Evolutionary conservation across 768 basidiomycete genomes (phyloP).

Genomic region (Leccinum broughii): DNA sequence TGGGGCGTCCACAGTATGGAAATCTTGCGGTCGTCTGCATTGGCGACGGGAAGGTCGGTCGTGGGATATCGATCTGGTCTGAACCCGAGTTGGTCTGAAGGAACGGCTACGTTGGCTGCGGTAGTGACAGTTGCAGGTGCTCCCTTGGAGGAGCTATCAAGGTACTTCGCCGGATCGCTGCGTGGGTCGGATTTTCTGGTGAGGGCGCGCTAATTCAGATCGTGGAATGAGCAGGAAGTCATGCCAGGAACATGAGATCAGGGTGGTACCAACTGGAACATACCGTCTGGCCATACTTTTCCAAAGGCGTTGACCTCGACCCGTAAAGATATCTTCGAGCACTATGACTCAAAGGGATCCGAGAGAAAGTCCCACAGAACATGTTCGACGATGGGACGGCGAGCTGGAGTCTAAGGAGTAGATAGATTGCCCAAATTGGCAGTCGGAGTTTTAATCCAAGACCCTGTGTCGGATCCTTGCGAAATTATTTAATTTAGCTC

Average conservation of each 20-base stretch:
- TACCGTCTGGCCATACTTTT: neutral
- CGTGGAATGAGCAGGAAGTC: neutral
- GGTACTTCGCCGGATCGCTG: slow-evolving; percentile 1
- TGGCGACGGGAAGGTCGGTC: slow-evolving; percentile 50
- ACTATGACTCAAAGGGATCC: neutral
- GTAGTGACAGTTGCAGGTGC: slow-evolving; percentile 7
- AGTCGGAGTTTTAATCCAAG: neutral
- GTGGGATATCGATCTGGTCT: slow-evolving; percentile 13
- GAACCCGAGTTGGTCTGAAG: slow-evolving; percentile 34
- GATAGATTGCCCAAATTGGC: neutral
- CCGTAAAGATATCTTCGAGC: neutral
- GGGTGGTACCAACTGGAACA: neutral
- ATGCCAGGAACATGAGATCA: neutral
- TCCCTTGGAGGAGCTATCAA: neutral
- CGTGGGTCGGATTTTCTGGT: neutral
- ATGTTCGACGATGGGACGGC: neutral
- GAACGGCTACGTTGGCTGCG: slow-evolving; percentile 8
- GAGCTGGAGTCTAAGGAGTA: neutral
- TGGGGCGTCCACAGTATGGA: slow-evolving; percentile 72
- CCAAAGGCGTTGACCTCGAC: neutral
- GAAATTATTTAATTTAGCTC: neutral
- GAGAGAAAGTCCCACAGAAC: neutral
- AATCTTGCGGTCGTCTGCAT: slow-evolving; percentile 59
- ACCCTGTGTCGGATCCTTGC: neutral
- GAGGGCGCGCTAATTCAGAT: slow-evolving; percentile 2